Evolutionary conservation across 257 asterid species (phyloP).

Genomic region (Mitragyna speciosa): DNA sequence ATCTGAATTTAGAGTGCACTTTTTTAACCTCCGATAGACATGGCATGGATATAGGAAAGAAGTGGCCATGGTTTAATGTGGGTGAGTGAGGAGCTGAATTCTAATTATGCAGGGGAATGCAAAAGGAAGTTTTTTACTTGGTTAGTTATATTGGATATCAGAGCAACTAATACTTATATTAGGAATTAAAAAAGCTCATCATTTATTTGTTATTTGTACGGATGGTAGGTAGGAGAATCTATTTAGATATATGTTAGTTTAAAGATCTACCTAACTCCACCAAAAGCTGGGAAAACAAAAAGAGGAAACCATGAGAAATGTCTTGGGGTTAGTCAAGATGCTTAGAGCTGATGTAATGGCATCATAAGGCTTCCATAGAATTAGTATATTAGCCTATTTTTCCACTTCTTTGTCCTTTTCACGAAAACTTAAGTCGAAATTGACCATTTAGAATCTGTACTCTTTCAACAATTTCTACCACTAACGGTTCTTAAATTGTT

Average conservation of each 20-base stretch:
- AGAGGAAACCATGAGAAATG: conserved; percentile 13
- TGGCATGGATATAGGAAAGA: neutral
- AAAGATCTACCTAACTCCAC: conserved; percentile 49
- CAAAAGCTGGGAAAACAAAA: conserved; percentile 22
- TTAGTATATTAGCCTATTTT: neutral
- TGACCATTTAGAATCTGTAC: conserved; percentile 24
- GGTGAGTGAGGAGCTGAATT: neutral
- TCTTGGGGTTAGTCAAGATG: conserved; percentile 25
- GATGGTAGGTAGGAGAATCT: conserved; percentile 59
- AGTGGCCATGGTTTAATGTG: neutral
- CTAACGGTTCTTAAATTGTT: conserved; percentile 1
- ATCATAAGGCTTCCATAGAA: neutral
- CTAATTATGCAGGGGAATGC: neutral
- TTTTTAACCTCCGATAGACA: neutral
- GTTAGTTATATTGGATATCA: neutral
- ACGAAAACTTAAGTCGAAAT: conserved; percentile 17
- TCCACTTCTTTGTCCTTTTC: conserved; percentile 4
- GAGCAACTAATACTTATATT: neutral
- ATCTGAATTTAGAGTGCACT: neutral
- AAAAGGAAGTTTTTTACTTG: neutral
- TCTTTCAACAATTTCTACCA: neutral
- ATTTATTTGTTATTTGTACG: conserved; percentile 36
- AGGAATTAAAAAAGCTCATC: conserved; percentile 31
- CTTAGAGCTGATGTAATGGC: conserved; percentile 1
- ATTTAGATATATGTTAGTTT: conserved; percentile 44